phyloP scores from a whole-genome alignment of 2,329 filamentous ascomycete genomes.

The Colletotrichum scovillei region DNA sequence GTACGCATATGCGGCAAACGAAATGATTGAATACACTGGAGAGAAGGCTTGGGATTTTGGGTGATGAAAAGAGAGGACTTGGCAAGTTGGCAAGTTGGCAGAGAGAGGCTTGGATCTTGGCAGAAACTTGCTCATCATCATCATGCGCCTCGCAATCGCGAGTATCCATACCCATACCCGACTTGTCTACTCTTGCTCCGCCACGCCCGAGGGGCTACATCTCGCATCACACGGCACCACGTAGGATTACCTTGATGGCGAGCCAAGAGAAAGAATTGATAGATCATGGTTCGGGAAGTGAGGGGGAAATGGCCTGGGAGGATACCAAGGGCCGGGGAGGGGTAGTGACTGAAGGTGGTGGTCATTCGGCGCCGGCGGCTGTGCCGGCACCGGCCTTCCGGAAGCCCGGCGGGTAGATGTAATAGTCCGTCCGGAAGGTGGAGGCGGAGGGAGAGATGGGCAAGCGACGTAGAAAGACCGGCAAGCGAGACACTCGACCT shows the following conservation, averaged over 20 bases:
- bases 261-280: neutral
- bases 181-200: neutral
- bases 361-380: conserved; percentile 29
- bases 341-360: neutral
- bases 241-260: neutral
- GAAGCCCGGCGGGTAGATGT: conserved; percentile 13
- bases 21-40: neutral
- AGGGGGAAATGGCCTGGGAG: neutral
- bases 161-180: neutral
- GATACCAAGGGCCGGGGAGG: neutral
- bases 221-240: neutral
- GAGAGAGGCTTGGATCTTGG: conserved; percentile 4
- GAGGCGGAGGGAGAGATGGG: neutral
- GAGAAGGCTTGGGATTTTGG: neutral
- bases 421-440: conserved; percentile 24
- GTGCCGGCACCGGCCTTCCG: conserved; percentile 7
- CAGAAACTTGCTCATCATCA: neutral
- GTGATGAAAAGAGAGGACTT: neutral
- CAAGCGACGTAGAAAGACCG: neutral
- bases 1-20: neutral
- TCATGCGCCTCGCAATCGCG: neutral
- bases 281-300: neutral
- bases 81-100: neutral
- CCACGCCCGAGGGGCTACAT: neutral
- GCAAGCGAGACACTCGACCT: neutral